These are phyloP conservation scores for Colletotrichum tamarilloi DNA, from an alignment of 2,329 filamentous ascomycete species.

Conservation along the genomic window DNA sequence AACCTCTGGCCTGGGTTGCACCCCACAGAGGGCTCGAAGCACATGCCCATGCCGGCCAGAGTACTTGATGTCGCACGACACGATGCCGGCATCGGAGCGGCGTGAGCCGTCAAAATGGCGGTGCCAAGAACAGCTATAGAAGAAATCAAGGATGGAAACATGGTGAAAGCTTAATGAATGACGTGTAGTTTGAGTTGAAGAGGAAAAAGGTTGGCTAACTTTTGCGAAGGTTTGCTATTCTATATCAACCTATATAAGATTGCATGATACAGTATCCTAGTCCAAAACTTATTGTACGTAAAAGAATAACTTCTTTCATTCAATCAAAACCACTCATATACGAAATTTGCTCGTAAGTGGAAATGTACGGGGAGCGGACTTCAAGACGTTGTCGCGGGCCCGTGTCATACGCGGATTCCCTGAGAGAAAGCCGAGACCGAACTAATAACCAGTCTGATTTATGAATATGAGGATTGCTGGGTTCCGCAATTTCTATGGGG, in stretches of 20 bases:
- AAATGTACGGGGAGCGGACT: not conserved
- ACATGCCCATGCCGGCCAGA: not conserved
- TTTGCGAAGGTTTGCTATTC: not conserved
- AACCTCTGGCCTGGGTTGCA: not conserved
- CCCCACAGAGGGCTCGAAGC: not conserved
- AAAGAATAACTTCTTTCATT: not conserved
- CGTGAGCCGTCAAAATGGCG: not conserved
- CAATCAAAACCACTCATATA: not conserved
- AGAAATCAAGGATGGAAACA: not conserved
- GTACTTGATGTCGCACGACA: not conserved
- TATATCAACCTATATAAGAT: not conserved
- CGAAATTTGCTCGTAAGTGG: not conserved
- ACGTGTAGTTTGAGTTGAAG: not conserved
- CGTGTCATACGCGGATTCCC: too few species aligned
- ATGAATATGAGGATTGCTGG: not conserved
- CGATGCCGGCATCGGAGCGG: not conserved
- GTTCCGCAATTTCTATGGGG: not conserved
- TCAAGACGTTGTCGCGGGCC: too few species aligned
- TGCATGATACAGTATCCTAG: not conserved
- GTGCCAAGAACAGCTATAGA: not conserved
- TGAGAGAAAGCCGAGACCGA: not conserved
- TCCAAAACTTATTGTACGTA: not conserved
- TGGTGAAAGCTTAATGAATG: not conserved
- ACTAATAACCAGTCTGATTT: not conserved
- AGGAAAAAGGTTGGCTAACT: not conserved